Conservation (phyloP, 129 eudicot genomes). For the Artemisia tridentata region DNA sequence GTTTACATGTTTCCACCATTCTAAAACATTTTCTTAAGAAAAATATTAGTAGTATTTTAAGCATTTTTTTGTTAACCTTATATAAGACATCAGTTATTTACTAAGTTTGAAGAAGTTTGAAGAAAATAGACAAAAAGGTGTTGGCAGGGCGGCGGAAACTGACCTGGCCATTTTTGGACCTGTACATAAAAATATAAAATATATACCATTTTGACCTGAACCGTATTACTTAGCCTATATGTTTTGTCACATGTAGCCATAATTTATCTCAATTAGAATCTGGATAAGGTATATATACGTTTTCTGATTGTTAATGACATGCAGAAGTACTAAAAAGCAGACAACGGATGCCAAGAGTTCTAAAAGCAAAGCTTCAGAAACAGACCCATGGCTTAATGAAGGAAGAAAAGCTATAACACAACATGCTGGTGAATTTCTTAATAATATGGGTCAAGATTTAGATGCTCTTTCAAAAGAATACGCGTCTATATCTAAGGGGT, state of each 20-base stretch:
- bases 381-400: constrained; percentile 76
- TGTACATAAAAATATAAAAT: background rate
- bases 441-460: constrained; percentile 54
- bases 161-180: background rate
- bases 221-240: background rate
- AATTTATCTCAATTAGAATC: background rate
- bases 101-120: no score
- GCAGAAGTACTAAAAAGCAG: constrained; percentile 52
- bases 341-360: constrained; percentile 30
- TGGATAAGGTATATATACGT: background rate
- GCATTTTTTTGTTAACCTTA: no score
- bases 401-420: constrained; percentile 80
- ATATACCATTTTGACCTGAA: background rate
- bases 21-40: no score
- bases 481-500: constrained; percentile 56
- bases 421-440: constrained; percentile 75
- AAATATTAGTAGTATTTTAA: no score
- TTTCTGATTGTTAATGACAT: constrained; percentile 12
- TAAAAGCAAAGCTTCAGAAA: constrained; percentile 47
- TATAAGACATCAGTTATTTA: no score
- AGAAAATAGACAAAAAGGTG: no score
- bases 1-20: no score
- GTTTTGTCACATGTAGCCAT: background rate
- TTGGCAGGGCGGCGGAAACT: no score
- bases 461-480: constrained; percentile 64